Evolutionary conservation across 805 yeast species (phyloP).

Genomic region (Wickerhamomyces bisporus): DNA sequence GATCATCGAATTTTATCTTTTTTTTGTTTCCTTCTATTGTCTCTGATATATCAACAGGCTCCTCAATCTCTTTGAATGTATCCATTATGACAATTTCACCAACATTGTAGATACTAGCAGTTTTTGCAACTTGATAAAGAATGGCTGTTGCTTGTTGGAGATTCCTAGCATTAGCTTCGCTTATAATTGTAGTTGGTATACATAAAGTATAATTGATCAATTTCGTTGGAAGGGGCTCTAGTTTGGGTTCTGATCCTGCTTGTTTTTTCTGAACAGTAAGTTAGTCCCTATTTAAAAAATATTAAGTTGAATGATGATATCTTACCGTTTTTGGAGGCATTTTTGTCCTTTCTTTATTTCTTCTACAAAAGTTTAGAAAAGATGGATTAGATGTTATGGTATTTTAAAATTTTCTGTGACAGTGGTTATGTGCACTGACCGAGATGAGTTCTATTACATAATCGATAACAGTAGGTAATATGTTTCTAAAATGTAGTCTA

Average conservation of each 20-base stretch:
- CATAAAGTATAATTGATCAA: slow-evolving; percentile 51
- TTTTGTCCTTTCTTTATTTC: too few relatives aligned
- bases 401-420: not conserved
- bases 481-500: too few relatives aligned
- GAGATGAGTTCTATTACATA: too few relatives aligned
- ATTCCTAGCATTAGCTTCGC: slow-evolving; percentile 49
- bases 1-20: slow-evolving; percentile 31
- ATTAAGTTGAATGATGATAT: not conserved
- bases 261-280: slow-evolving; percentile 3
- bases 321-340: slow-evolving; percentile 1
- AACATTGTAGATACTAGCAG: slow-evolving; percentile 63
- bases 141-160: slow-evolving; percentile 69
- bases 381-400: too few relatives aligned
- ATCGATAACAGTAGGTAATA: too few relatives aligned
- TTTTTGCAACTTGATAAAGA: slow-evolving; percentile 75
- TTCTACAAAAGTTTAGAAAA: too few relatives aligned
- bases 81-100: slow-evolving; percentile 73
- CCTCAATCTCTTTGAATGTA: slow-evolving; percentile 28
- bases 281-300: not conserved
- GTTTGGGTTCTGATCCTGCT: not conserved
- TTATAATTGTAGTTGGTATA: slow-evolving; percentile 64
- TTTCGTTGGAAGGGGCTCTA: slow-evolving; percentile 4
- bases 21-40: slow-evolving; percentile 19
- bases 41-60: slow-evolving; percentile 16
- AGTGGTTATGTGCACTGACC: not conserved